Base-by-base conservation (phyloP, 1,284 basidiomycete genomes). In the Moesziomyces globuligerus region DNA sequence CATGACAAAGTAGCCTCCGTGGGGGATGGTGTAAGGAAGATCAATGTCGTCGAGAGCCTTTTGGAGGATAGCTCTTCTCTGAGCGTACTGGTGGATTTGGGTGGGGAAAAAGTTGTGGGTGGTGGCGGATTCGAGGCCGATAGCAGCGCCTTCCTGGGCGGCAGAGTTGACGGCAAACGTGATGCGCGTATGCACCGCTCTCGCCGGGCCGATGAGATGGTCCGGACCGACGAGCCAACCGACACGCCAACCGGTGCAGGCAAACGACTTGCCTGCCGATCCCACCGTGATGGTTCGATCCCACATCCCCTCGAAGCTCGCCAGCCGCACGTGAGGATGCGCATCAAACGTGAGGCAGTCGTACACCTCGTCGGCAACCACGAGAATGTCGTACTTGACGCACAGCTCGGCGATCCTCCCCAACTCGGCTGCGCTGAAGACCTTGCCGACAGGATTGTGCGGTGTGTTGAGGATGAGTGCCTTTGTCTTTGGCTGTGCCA, bases 161-260 rank as follows among this genome's bases (percentile, higher is more conserved):
- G 92, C 91, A 0, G 92, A 93, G 84, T 94, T 95, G 61, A 90
- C 89, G 84, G 91, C 94, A 85, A 98, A 98, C 18, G 97, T 91
- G 79, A 98, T 95, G 39, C 95, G 90, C 0, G 93, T 94, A 48
- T 90, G 90, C 0, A 93, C 95, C 4, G 93, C 93, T 20, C 96
- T 86, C 5, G 92, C 90, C 1, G 95, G 93, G 34, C 86, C 86
- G 56, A 96, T 91, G 75, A 98, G 91, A 37, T 88, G 89, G 21
- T 87, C 81, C 5, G 93, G 92, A 7, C 91, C 96, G 68, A 98
- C 90, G 13, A 94, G 87, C 94, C 94, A 98, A 54, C 95, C 96
- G 23, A 98, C 88, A 56, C 96, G 89, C 95, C 95, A 98, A 23
- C 96, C 96, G 1, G 96, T 99, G 8, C 93, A 93, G 17, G 95